Base-by-base conservation (phyloP, 176 grass and related monocot species). In the Phoenix roebelenii region DNA sequence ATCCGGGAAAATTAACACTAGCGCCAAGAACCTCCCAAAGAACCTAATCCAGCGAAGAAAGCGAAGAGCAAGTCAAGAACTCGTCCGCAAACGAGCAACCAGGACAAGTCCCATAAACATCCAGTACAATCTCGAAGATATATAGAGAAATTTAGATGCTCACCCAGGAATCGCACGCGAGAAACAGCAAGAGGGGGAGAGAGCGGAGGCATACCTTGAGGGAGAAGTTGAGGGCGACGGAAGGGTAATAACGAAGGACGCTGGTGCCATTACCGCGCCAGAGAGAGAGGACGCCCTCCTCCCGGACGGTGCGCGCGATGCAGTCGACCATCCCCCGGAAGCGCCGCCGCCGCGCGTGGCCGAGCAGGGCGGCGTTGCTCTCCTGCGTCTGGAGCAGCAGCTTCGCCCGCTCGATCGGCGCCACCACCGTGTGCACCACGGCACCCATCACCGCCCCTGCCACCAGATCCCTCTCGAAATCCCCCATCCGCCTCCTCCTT, bases 141-240 rank as follows among this genome's bases (percentile, higher is more conserved):
- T 9, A 35, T 35, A 1, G 32, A 9, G 32, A 35, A 2, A 35
- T 9, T 35, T 35, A 35, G 6, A 35, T 7, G 32, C 32, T 9
- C 9, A 35, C 1, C 26, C 26, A 28, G 5, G 26, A 5, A 28
- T 28, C 26, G 4, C 26, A 5, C 4, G 26, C 26, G 4, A 28
- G 6, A 9, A 35, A 35, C 32, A 35, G 7, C 32, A 35, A 35
- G 3, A 15, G 18, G 22, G 35, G 7, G 20, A 52, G 48, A 51
- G 32, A 51, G 22, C 4, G 23, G 50, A 55, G 32, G 50, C n/a
- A 73, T 52, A 98, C 94, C 94, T 98, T 98, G 64, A 98, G 82
- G 22, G 94, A 98, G 94, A 98, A 98, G 83, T 98, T 98, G 87
- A 98, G 88, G 52, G 94, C 94, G 64, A 98, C 94, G 62, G 94